Percentiles rank a stretch among this genome's conserved stretches.
Evolutionary conservation across 352 stramenopile genomes (phyloP).

Genomic region (Phytophthora hibernalis): DNA sequence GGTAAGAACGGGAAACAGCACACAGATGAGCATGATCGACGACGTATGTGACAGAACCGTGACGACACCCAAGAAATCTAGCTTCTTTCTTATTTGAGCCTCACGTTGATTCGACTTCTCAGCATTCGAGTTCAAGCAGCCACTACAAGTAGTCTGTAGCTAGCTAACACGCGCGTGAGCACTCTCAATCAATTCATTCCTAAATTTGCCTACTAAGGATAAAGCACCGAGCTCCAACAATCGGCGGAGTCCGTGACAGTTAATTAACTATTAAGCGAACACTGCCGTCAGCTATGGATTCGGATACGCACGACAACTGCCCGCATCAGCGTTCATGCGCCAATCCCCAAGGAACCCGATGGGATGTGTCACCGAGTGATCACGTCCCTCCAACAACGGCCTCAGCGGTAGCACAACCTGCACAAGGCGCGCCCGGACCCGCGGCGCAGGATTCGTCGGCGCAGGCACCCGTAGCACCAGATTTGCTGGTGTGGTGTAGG

Average conservation of each 20-base stretch:
- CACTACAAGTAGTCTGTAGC: no score
- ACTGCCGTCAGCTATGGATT: constrained; percentile 7
- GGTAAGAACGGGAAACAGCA: constrained; percentile 43
- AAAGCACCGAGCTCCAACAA: no score
- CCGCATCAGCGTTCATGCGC: constrained; percentile 2
- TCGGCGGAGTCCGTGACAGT: constrained; percentile 1
- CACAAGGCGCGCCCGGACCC: background rate
- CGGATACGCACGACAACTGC: background rate
- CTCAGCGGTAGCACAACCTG: background rate
- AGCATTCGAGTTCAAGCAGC: no score
- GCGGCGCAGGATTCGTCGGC: background rate
- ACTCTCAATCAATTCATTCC: no score
- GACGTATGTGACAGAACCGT: no score
- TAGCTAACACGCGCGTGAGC: no score
- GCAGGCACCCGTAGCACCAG: constrained; percentile 7
- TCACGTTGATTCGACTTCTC: no score
- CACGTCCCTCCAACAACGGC: background rate
- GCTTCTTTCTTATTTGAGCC: no score
- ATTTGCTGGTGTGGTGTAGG: no score
- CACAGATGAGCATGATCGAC: constrained; percentile 43
- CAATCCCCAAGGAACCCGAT: constrained; percentile 6
- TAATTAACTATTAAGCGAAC: constrained; percentile 18
- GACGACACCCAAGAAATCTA: no score
- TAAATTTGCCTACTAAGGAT: no score
- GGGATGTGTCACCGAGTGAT: constrained; percentile 6